A percentile compares a stretch with the other conserved stretches of the same genome.
Evolutionary conservation across 495 filamentous ascomycete genomes (phyloP).

Genomic region (Trichoderma asperelloides): DNA sequence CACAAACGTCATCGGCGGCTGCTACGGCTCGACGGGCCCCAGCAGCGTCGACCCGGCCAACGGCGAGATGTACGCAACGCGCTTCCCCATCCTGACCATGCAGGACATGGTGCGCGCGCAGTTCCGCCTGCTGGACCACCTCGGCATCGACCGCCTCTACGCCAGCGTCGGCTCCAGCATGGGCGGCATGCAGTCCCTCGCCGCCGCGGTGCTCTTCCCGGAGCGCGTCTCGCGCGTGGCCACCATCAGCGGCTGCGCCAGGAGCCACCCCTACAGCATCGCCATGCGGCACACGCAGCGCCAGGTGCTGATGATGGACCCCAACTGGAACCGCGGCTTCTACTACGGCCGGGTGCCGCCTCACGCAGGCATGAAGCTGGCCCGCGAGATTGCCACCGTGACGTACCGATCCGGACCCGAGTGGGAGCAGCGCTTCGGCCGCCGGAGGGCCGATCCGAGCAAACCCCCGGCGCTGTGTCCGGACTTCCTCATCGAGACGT

Average conservation of each 20-base stretch:
- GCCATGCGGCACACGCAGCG: constrained; percentile 98
- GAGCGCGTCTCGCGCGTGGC: constrained; percentile 72
- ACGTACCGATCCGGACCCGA: constrained; percentile 95
- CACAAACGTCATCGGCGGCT: constrained; percentile 93
- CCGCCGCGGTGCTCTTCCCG: constrained; percentile 80
- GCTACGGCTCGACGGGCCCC: constrained; percentile 92
- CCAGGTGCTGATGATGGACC: constrained; percentile 97
- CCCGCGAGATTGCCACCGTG: constrained; percentile 93
- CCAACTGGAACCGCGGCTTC: constrained; percentile 93
- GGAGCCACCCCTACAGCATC: constrained; percentile 96
- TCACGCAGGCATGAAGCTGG: constrained; percentile 95
- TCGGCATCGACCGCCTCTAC: constrained; percentile 74
- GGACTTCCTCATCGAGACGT: constrained; percentile 97
- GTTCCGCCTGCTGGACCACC: constrained; percentile 74
- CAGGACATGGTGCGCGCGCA: constrained; percentile 97
- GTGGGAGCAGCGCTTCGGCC: constrained; percentile 93
- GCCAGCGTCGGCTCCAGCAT: constrained; percentile 94
- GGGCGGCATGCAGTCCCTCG: constrained; percentile 96
- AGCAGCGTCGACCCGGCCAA: constrained; percentile 82
- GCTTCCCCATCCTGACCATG: constrained; percentile 94
- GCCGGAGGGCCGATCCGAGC: constrained; percentile 74
- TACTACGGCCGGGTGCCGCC: constrained; percentile 88
- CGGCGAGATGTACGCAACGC: constrained; percentile 80
- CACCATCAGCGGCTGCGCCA: constrained; percentile 86
- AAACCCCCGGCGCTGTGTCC: constrained; percentile 87